Percentiles rank a stretch among this genome's conserved stretches.
These are phyloP conservation scores for Euphorbia pulcherrima DNA, from an alignment of 345 rosid genomes.

Conservation along the genomic window DNA sequence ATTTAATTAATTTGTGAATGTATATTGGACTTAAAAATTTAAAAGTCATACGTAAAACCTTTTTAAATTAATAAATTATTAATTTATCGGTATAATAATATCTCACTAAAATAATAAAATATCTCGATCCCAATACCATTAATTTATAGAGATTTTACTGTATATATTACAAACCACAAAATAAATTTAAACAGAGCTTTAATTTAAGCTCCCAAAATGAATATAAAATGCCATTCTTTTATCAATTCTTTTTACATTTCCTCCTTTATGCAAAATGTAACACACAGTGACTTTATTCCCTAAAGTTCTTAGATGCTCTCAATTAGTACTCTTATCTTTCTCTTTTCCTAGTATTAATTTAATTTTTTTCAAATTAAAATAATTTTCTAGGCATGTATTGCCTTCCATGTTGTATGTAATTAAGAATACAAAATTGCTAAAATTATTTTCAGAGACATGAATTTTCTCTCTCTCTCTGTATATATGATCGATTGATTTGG, in stretches of 20 bases:
- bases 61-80: too few relatives aligned
- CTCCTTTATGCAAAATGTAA: background rate
- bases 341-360: background rate
- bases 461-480: too few relatives aligned
- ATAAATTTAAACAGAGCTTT: background rate
- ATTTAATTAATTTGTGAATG: too few relatives aligned
- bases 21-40: too few relatives aligned
- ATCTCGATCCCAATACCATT: too few relatives aligned
- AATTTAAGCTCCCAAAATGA: background rate
- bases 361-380: too few relatives aligned
- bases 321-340: background rate
- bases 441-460: too few relatives aligned
- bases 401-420: background rate
- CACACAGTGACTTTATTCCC: background rate
- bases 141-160: too few relatives aligned
- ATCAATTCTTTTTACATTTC: background rate
- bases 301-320: slow-evolving; percentile 1
- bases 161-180: background rate
- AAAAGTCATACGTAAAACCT: too few relatives aligned
- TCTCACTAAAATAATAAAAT: too few relatives aligned
- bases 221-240: slow-evolving; percentile 2
- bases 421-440: background rate
- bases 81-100: too few relatives aligned
- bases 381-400: background rate
- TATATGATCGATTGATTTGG: too few relatives aligned